These are phyloP conservation scores for Isatis tinctoria DNA, from an alignment of 345 rosid genomes.

Conservation along the genomic window DNA sequence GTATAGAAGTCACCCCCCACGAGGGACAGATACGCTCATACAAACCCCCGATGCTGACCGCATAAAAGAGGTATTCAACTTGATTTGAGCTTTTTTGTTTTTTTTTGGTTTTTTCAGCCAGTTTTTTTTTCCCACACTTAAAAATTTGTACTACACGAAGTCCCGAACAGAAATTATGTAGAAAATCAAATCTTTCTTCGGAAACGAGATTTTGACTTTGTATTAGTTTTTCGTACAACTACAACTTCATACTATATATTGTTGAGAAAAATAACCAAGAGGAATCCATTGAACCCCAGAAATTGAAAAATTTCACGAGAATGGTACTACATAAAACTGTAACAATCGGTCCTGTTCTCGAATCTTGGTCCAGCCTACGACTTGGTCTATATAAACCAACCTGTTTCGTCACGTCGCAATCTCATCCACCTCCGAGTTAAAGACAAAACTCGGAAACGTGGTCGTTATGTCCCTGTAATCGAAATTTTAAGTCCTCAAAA, in stretches of 20 bases:
- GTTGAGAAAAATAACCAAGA: neutral
- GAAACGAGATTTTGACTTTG: neutral
- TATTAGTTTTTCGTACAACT: neutral
- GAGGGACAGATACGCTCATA: no score
- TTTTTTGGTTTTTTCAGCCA: no score
- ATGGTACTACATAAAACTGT: slow-evolving; percentile 8
- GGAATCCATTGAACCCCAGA: neutral
- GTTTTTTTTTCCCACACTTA: neutral
- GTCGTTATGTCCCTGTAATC: slow-evolving; percentile 87
- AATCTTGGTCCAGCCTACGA: slow-evolving; percentile 7
- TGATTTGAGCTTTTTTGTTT: no score
- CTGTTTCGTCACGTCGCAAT: slow-evolving; percentile 54
- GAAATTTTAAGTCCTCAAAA: neutral
- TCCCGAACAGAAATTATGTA: neutral
- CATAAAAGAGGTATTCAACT: no score
- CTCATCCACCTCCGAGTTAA: slow-evolving; percentile 91
- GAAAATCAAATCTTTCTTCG: neutral
- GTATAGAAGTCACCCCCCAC: no score
- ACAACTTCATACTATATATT: slow-evolving; percentile 8
- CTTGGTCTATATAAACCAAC: slow-evolving; percentile 6
- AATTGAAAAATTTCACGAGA: neutral
- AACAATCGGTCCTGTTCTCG: slow-evolving; percentile 7
- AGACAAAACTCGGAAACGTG: slow-evolving; percentile 93
- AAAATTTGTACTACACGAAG: neutral
- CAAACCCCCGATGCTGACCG: no score